phyloP scores from a whole-genome alignment of 176 grass and related monocot species.

The Thalia dealbata region DNA sequence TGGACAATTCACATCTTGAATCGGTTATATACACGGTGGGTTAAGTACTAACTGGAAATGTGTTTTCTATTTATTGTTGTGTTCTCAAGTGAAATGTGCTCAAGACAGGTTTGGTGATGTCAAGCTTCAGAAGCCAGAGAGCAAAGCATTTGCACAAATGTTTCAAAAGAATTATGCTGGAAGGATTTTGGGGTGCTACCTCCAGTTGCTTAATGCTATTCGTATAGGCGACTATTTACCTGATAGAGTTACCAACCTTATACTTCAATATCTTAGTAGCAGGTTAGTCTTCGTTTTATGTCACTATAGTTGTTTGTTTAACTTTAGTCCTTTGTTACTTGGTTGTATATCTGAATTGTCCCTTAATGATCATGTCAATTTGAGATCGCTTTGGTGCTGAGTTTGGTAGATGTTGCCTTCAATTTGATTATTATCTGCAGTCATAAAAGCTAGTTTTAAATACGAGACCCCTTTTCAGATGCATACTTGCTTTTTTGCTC shows the following conservation, averaged over 20 bases:
- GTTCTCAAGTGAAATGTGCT: constrained; percentile 16
- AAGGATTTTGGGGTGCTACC: constrained; percentile 69
- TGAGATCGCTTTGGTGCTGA: no score
- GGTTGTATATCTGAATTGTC: background rate
- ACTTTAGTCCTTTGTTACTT: no score
- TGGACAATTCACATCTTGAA: constrained; percentile 22
- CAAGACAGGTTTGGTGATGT: constrained; percentile 70
- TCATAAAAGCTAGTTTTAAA: background rate
- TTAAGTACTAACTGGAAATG: background rate
- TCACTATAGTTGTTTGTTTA: background rate
- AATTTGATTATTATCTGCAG: background rate
- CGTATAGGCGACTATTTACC: constrained; percentile 84
- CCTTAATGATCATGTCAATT: no score
- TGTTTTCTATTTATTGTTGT: constrained; percentile 13
- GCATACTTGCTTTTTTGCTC: background rate
- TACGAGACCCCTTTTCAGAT: background rate
- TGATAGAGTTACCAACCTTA: constrained; percentile 84
- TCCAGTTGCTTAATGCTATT: constrained; percentile 74
- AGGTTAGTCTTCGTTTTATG: constrained; percentile 37
- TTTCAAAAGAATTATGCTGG: constrained; percentile 89
- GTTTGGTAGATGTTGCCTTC: no score
- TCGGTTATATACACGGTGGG: constrained; percentile 16
- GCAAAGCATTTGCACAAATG: constrained; percentile 83
- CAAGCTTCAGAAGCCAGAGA: constrained; percentile 83
- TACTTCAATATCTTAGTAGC: constrained; percentile 91